Evolutionary conservation across 2,329 filamentous ascomycete genomes (phyloP).

Genomic region (Metarhizium rileyi): DNA sequence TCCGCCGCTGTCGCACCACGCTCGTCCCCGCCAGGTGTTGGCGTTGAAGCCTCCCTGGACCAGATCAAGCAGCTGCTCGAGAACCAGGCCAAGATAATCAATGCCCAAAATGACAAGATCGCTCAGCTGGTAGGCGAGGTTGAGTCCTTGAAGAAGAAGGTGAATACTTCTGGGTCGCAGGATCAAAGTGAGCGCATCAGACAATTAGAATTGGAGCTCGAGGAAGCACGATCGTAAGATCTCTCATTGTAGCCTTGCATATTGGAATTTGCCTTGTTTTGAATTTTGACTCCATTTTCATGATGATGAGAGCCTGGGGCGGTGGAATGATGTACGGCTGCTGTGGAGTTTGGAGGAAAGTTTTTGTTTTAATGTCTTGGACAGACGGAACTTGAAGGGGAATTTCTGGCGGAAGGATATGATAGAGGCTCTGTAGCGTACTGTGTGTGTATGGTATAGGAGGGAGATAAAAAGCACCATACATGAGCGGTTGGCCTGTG

Average conservation of each 20-base stretch:
- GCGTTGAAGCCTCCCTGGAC: conserved; percentile 55
- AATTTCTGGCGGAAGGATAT: background rate
- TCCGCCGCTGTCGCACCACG: conserved; percentile 17
- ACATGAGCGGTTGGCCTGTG: background rate
- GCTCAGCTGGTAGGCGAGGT: conserved; percentile 60
- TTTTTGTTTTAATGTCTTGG: conserved; percentile 1
- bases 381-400: background rate
- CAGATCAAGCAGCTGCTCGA: conserved; percentile 73
- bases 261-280: background rate
- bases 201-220: conserved; percentile 57
- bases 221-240: conserved; percentile 47
- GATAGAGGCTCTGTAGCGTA: background rate
- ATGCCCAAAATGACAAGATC: conserved; percentile 68
- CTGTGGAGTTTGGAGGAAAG: background rate
- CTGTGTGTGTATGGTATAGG: conserved; percentile 1
- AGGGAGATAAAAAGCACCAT: conserved; percentile 2
- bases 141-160: conserved; percentile 69
- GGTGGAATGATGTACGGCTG: background rate
- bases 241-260: background rate
- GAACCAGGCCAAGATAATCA: conserved; percentile 68
- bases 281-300: background rate
- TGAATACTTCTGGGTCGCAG: conserved; percentile 40
- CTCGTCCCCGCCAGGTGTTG: conserved; percentile 19
- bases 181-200: conserved; percentile 60
- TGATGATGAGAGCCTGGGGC: background rate